Evolutionary conservation across 2,329 filamentous ascomycete species (phyloP).

Genomic region (Grosmannia huntii): DNA sequence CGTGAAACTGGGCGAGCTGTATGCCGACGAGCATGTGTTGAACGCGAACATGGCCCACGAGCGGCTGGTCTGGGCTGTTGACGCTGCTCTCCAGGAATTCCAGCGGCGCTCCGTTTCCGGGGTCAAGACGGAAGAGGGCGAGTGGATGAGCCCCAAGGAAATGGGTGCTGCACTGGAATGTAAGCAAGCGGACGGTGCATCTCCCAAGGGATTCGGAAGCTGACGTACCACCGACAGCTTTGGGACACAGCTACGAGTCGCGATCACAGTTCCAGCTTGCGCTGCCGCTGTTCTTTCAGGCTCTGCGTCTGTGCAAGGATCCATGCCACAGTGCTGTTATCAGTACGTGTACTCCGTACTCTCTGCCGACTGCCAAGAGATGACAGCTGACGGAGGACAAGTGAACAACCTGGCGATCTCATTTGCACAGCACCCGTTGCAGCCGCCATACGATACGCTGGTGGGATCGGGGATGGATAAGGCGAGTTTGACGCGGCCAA

Average conservation of each 20-base stretch:
- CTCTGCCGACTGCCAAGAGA: background rate
- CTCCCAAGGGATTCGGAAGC: constrained; percentile 15
- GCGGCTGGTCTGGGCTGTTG: constrained; percentile 66
- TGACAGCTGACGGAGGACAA: constrained; percentile 14
- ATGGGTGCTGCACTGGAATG: constrained; percentile 63
- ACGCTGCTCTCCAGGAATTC: constrained; percentile 64
- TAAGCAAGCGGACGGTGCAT: constrained; percentile 18
- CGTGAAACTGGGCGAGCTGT: constrained; percentile 76
- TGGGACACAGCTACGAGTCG: constrained; percentile 65
- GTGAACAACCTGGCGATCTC: constrained; percentile 72
- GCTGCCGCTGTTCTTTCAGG: constrained; percentile 76
- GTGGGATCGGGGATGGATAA: constrained; percentile 10
- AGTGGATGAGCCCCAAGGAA: constrained; percentile 58
- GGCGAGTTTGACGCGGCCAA: background rate
- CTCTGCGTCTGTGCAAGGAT: constrained; percentile 52
- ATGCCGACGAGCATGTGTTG: constrained; percentile 62
- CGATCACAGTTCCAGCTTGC: constrained; percentile 68
- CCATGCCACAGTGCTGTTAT: constrained; percentile 70
- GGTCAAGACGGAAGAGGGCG: constrained; percentile 54
- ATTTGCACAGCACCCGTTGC: constrained; percentile 53
- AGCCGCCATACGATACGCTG: constrained; percentile 20
- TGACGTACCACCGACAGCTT: constrained; percentile 30
- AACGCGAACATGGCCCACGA: constrained; percentile 64
- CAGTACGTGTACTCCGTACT: constrained; percentile 42
- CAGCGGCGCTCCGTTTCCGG: constrained; percentile 54